phyloP scores from a whole-genome alignment of 2,329 filamentous ascomycete genomes.

The Plenodomus lindquistii region DNA sequence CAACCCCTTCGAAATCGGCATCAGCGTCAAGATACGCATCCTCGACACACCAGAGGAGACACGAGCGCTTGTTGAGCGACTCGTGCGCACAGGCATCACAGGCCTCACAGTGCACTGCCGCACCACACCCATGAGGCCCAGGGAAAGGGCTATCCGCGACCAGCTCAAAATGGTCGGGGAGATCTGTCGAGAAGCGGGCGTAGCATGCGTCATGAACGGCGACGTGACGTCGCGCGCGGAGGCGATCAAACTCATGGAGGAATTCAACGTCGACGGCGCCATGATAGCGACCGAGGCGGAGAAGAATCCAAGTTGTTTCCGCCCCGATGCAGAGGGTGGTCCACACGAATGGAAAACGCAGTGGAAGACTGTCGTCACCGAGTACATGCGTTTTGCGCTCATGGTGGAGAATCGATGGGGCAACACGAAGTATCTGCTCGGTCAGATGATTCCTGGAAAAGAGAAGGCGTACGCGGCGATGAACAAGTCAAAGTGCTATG shows the following conservation, averaged over 20 bases:
- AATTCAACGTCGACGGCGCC: constrained; percentile 87
- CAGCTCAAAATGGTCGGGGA: constrained; percentile 83
- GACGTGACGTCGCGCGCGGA: constrained; percentile 79
- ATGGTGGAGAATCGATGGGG: constrained; percentile 83
- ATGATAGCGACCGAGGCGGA: constrained; percentile 98
- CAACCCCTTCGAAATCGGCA: constrained; percentile 80
- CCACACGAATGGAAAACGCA: constrained; percentile 54
- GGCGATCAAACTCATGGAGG: constrained; percentile 69
- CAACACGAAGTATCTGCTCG: constrained; percentile 91
- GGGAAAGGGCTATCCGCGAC: constrained; percentile 82
- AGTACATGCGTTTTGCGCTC: constrained; percentile 74
- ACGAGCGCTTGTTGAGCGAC: constrained; percentile 72
- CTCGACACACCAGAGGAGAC: constrained; percentile 78
- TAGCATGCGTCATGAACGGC: constrained; percentile 94
- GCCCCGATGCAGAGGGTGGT: constrained; percentile 69
- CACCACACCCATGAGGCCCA: constrained; percentile 91
- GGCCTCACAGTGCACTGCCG: constrained; percentile 93
- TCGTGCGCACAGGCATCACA: constrained; percentile 87
- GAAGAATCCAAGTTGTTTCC: constrained; percentile 87
- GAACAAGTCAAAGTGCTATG: constrained; percentile 70
- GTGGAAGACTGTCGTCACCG: constrained; percentile 77
- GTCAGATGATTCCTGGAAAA: constrained; percentile 84
- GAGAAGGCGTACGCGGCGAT: constrained; percentile 64
- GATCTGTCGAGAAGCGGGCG: constrained; percentile 80
- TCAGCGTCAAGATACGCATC: constrained; percentile 95